Base-by-base conservation (phyloP, 768 basidiomycete genomes). In the Suillus decipiens region DNA sequence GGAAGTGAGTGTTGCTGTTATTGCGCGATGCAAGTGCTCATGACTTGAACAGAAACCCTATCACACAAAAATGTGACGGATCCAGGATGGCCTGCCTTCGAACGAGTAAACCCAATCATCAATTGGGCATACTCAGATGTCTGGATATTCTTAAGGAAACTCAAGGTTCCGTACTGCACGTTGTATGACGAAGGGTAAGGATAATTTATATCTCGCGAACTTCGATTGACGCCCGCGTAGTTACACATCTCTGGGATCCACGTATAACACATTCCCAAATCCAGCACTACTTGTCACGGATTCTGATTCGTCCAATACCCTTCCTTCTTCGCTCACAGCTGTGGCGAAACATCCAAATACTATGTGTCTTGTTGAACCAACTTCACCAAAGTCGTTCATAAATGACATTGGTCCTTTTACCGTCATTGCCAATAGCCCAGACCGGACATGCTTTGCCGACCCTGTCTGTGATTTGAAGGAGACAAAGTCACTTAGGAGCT, bases 201-300 rank as follows among this genome's bases (percentile, higher is more conserved):
- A 12, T 59, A 58, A 1, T 59, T 57, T 31, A 43, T 4, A 41
- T 55, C 24, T 53, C 57, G 3, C 47, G 28, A 60, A 43, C 36
- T 43, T 24, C 31, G 10, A 41, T 39, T 51, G 45, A 65, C 37
- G 62, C 50, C 24, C 24, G 45, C 7, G 55, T 66, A 96, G 95
- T n/a, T 99, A 96, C 76, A 99, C 97, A 2, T 98, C 96, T 5
- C 86, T 99, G 22, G 96, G 97, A 19, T 97, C 96, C 12, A 95
- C 91, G 9, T 93, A 86, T 77, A 97, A 99, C 77, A 99, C 97
- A 0, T 90, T 89, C 72, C 95, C 89, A 0, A 99, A 99, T 70
- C 96, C 96, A 2, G 88, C 92, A 1, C 85, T 98, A 3, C 79
- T 73, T 51, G 61, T 78, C 34, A 60, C 31, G 36, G 61, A 59